Base-by-base conservation (phyloP, 306 rosid species). In the Cucurbita maxima region DNA sequence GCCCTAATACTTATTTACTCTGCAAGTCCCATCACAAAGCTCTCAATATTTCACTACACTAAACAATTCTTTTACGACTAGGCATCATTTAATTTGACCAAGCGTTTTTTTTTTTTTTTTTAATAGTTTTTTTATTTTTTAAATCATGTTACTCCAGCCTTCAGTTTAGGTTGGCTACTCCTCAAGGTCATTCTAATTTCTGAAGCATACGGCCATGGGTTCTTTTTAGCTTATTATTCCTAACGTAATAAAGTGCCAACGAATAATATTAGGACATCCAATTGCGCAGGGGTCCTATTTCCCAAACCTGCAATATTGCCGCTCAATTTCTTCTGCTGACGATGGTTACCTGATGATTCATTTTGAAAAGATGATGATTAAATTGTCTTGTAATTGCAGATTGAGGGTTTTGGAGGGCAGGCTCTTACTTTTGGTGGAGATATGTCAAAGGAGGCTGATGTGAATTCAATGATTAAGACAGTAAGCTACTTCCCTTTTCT, bases 371-470 rank as follows among this genome's bases (percentile, higher is more conserved):
- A 18, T 8, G 55, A 75, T n/a, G 25, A 64, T 47, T 47, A 6
- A 18, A 44, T 66, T 58, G 64, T 43, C 73, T 25, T 72, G 53
- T 79, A 71, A 54, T 82, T 52, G 74, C 81, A 90, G 97, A 89
- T 90, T 82, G 92, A 93, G 84, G 89, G 82, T 12, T 76, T 18
- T 36, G 98, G 98, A 67, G 97, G 98, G 58, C 92, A 90, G 76
- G 97, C 96, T 79, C 75, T 87, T 73, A 86, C 89, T 76, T 93
- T 83, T 69, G 92, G 96, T 25, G 98, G 97, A 79, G 96, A 94
- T 77, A 95, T 90, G 76, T 94, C 97, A 18, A 89, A 89, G 53
- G 97, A 90, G 81, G 92, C 83, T 52, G 96, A 88, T 37, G 96
- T 94, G 77, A 89, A 89, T 77, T 76, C 92, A 70, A 94, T 89